Evolutionary conservation across 148 eudicot genomes (phyloP), one percentile per base, ranked within the genome.

Genomic region (Oxyria digyna): DNA sequence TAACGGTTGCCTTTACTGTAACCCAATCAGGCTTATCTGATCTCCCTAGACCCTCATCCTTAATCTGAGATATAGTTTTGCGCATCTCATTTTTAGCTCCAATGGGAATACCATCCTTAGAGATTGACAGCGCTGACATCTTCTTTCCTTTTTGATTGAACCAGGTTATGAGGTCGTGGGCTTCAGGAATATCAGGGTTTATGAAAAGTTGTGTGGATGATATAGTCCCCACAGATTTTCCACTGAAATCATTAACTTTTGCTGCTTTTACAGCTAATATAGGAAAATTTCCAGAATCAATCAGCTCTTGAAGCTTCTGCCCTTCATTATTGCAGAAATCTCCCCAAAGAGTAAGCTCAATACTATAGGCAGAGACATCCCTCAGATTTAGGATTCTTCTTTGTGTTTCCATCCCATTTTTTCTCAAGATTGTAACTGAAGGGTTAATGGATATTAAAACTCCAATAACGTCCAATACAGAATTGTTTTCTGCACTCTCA

Each of bases 351-450:
- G 99, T 95, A 70, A 95, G 71, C 73, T 95, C 99, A n/a, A 91
- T 86, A 73, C 89, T 95, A 69, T 77, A 72, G 20, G 80, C 84
- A 40, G 99, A 91, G 74, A 81, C 81, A 75, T 95, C 99, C 84
- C 87, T 91, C 70, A 95, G 74, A 78, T 88, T 85, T 14, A 91
- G 62, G 70, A 78, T 72, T 78, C 99, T 85, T 76, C 88, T 87
- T 65, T 87, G 97, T 67, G 99, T 95, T 85, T 95, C 99, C 99
- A 95, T 91, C 65, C 99, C 99, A 72, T 95, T 95, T 80, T 91
- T 95, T 40, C 96, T 83, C 83, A 88, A 26, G 65, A 95, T 85
- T 37, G 99, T 90, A 65, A 91, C 87, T 18, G 93, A 95, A 74
- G 99, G 97, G 72, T 88, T 87, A 62, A 95, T 92, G 54, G 78